Evolutionary conservation across 2,329 filamentous ascomycete species (phyloP).

Genomic region (Dothistroma septosporum): DNA sequence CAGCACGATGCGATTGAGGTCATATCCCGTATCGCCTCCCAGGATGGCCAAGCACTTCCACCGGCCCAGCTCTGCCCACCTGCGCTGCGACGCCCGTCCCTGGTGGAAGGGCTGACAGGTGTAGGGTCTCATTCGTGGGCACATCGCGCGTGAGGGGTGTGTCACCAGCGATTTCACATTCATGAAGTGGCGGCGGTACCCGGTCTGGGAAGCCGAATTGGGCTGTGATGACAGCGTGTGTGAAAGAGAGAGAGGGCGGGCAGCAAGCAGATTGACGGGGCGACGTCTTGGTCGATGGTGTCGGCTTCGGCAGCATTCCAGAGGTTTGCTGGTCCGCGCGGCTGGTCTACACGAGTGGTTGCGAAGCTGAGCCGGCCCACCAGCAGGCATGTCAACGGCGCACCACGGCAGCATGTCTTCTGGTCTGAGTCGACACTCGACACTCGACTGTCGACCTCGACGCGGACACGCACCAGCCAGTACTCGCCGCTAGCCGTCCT

Average conservation of each 20-base stretch:
- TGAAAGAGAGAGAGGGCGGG: too few relatives aligned
- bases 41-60: not conserved
- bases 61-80: not conserved
- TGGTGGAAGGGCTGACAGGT: not conserved
- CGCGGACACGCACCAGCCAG: not conserved
- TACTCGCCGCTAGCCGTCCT: not conserved
- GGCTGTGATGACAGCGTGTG: not conserved
- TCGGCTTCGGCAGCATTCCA: not conserved
- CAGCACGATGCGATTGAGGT: not conserved
- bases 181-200: constrained; percentile 3
- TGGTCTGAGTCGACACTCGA: too few relatives aligned
- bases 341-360: not conserved
- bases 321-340: not conserved
- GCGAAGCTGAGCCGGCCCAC: not conserved
- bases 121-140: constrained; percentile 1
- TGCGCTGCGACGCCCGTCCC: not conserved
- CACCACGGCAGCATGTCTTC: not conserved
- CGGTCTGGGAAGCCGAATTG: not conserved
- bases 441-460: not conserved
- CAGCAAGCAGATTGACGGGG: not conserved
- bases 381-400: not conserved
- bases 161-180: constrained; percentile 7
- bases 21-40: not conserved
- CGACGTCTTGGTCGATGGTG: not conserved
- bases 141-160: not conserved